Conservation (phyloP, 108 stramenopile genomes). For the Cyclostephanos invisitatus region DNA sequence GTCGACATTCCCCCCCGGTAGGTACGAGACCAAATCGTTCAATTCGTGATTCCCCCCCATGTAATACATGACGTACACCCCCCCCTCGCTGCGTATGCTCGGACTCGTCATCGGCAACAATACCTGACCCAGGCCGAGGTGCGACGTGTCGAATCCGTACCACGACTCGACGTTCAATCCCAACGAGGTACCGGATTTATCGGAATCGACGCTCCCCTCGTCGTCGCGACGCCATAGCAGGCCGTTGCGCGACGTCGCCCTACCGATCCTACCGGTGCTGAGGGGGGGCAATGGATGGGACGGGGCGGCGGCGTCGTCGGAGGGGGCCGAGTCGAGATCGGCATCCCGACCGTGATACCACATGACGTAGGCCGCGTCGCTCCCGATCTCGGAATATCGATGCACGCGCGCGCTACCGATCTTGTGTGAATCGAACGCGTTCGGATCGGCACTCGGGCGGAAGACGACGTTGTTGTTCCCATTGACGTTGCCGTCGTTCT, state of each 20-base stretch:
- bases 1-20: conserved; percentile 17
- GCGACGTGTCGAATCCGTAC: conserved; percentile 93
- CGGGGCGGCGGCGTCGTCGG: conserved; percentile 28
- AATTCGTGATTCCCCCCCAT: conserved; percentile 88
- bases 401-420: conserved; percentile 79
- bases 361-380: conserved; percentile 79
- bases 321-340: conserved; percentile 34
- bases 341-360: conserved; percentile 80
- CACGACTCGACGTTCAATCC: conserved; percentile 89
- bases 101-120: conserved; percentile 83
- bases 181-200: conserved; percentile 64
- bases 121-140: conserved; percentile 88
- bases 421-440: conserved; percentile 70
- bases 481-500: background rate
- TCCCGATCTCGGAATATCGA: conserved; percentile 62
- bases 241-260: conserved; percentile 74
- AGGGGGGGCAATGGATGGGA: conserved; percentile 67
- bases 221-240: conserved; percentile 70
- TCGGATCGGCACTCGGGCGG: conserved; percentile 45
- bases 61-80: conserved; percentile 92
- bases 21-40: conserved; percentile 58
- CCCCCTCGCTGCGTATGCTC: conserved; percentile 79
- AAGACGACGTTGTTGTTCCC: conserved; percentile 60
- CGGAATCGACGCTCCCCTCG: conserved; percentile 57
- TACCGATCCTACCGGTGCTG: conserved; percentile 79